These are phyloP conservation scores for Candida oleophila DNA, from an alignment of 805 yeast species.

Conservation along the genomic window DNA sequence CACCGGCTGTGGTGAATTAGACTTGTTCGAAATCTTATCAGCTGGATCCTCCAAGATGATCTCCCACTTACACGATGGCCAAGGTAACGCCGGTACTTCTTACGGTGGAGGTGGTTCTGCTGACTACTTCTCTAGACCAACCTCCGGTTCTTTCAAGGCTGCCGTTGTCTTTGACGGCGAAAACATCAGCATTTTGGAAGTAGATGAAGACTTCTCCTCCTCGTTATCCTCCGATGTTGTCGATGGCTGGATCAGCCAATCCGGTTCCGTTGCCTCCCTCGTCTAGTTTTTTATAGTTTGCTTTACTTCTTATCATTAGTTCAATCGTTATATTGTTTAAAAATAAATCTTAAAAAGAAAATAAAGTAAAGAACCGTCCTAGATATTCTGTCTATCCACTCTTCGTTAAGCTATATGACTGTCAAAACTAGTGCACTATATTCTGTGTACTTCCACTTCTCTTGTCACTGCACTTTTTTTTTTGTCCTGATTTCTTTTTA, in stretches of 20 bases:
- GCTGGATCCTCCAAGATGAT: constrained; percentile 75
- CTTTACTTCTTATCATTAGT: background rate
- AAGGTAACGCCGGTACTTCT: constrained; percentile 41
- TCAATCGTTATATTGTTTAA: background rate
- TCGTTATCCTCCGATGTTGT: constrained; percentile 48
- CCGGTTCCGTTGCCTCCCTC: constrained; percentile 49
- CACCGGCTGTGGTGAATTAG: constrained; percentile 97
- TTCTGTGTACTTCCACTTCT: too few species aligned
- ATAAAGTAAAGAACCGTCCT: background rate
- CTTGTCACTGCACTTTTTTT: background rate
- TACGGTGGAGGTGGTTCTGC: constrained; percentile 85
- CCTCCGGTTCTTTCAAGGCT: constrained; percentile 73
- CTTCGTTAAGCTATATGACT: too few species aligned
- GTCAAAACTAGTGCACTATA: too few species aligned
- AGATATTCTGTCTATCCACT: too few species aligned
- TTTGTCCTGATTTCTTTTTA: background rate
- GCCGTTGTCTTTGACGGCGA: constrained; percentile 74
- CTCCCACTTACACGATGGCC: constrained; percentile 81
- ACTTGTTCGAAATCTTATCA: constrained; percentile 83
- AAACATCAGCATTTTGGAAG: constrained; percentile 58
- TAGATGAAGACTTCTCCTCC: constrained; percentile 57
- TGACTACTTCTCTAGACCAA: constrained; percentile 88
- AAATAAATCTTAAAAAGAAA: background rate
- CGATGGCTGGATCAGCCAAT: constrained; percentile 50
- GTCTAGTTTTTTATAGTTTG: constrained; percentile 11